Evolutionary conservation across 345 rosid species (phyloP).

Genomic region (Moringa oleifera): DNA sequence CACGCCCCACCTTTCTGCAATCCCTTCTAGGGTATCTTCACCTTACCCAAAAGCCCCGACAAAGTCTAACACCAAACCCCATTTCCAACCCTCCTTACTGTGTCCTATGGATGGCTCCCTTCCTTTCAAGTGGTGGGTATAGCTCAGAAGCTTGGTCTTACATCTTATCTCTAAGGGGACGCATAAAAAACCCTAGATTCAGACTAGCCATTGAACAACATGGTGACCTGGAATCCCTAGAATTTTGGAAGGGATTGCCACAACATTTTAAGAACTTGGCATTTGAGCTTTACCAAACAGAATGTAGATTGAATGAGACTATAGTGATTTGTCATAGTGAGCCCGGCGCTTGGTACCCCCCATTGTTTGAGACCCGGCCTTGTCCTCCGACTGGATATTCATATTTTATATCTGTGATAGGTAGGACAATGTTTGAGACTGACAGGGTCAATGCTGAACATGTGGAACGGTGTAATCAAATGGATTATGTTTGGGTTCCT

Average conservation of each 20-base stretch:
- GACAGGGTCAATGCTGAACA: slow-evolving; percentile 63
- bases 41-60: slow-evolving; percentile 14
- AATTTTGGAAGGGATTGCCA: slow-evolving; percentile 76
- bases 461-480: slow-evolving; percentile 53
- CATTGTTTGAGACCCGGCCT: slow-evolving; percentile 69
- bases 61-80: slow-evolving; percentile 12
- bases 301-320: slow-evolving; percentile 54
- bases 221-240: slow-evolving; percentile 59
- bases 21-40: slow-evolving; percentile 19
- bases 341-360: slow-evolving; percentile 95
- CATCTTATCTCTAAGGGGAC: slow-evolving; percentile 43
- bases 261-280: slow-evolving; percentile 36
- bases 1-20: slow-evolving; percentile 25
- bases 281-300: slow-evolving; percentile 36
- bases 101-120: slow-evolving; percentile 90
- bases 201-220: slow-evolving; percentile 64
- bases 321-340: slow-evolving; percentile 84
- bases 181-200: slow-evolving; percentile 35
- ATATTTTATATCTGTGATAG: slow-evolving; percentile 43
- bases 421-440: slow-evolving; percentile 93
- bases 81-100: slow-evolving; percentile 33
- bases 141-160: slow-evolving; percentile 92
- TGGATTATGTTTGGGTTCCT: slow-evolving; percentile 91
- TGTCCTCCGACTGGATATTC: slow-evolving; percentile 70
- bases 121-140: slow-evolving; percentile 92